These are phyloP conservation scores for Rhododendron griersonianum DNA, from an alignment of 148 eudicot species.

Conservation along the genomic window DNA sequence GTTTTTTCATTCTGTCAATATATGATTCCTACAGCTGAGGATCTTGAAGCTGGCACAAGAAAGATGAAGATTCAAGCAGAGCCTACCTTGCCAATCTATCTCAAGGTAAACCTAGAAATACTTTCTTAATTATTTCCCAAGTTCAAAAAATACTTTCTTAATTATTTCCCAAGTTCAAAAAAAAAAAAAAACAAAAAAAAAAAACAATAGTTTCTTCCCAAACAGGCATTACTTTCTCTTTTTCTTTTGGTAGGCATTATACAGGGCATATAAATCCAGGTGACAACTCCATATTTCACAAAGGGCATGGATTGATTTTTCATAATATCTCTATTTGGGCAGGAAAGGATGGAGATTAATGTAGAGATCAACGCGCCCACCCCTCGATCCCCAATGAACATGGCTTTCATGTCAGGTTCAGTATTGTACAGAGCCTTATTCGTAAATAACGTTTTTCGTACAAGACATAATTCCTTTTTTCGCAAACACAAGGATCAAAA, in stretches of 20 bases:
- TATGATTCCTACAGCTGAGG: constrained; percentile 63
- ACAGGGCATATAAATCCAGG: neutral
- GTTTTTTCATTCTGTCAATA: neutral
- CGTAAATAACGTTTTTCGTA: constrained; percentile 41
- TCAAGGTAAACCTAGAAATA: constrained; percentile 52
- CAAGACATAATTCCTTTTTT: constrained; percentile 34
- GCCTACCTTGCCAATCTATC: constrained; percentile 78
- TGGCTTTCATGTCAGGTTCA: constrained; percentile 70
- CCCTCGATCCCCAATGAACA: constrained; percentile 25
- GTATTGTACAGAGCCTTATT: constrained; percentile 62
- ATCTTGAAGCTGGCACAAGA: constrained; percentile 66
- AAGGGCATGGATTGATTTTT: constrained; percentile 17
- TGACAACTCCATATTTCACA: constrained; percentile 15
- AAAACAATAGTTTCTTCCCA: too few relatives aligned
- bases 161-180: too few relatives aligned
- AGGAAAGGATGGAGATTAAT: constrained; percentile 46
- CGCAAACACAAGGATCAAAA: neutral
- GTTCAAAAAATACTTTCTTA: too few relatives aligned
- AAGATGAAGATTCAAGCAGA: constrained; percentile 66
- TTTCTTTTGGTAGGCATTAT: neutral
- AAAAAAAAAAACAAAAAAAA: too few relatives aligned
- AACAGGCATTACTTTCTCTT: neutral
- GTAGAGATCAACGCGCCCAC: constrained; percentile 34
- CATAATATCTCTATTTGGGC: constrained; percentile 44
- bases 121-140: too few relatives aligned